Base-by-base conservation (phyloP, 208 protist species). In the Borovskyia barvae region DNA sequence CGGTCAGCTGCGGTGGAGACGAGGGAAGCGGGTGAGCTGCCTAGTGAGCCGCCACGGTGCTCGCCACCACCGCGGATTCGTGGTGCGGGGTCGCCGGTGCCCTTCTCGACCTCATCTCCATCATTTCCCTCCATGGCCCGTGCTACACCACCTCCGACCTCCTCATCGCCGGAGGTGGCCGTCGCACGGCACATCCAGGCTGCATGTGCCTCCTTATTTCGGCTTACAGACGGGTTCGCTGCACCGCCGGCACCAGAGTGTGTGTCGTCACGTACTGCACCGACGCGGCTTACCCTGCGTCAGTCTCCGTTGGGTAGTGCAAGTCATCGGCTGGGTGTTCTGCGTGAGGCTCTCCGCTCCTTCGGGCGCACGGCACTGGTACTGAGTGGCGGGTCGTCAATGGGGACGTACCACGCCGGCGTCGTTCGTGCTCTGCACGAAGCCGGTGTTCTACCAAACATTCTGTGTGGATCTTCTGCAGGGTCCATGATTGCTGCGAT, bases 401-500 rank as follows among this genome's bases (percentile, higher is more conserved):
- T 94, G 62, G 83, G 83, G n/a, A 78, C 89, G 19, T 93, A 90
- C 66, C 91, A 94, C 66, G 77, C 74, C 25, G 85, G 81, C 20
- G 82, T 92, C 32, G 59, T 78, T 12, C 66, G 79, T 15, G 75
- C 69, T 9, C 66, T 95, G 14, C 86, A 81, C 58, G 72, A 90
- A 42, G 66, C 64, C 24, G 53, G 56, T 12, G 46, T 93, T n/a
- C 37, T 94, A 22, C 86, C 91, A 3, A 62, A 78, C 41, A 79
- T 93, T 33, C 80, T 94, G 9, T 85, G 70, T 35, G 87, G 86
- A 22, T 82, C 76, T 37, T 87, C 72, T 8, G 83, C 74, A 5
- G 87, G 87, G 8, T 85, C 80, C 8, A 89, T 96, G 36, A 78
- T 94, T 32, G 85, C 87, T 5, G 37, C 84, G 0, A 39, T 94